phyloP scores from a whole-genome alignment of 768 basidiomycete genomes.

The Suillus subalutaceus region DNA sequence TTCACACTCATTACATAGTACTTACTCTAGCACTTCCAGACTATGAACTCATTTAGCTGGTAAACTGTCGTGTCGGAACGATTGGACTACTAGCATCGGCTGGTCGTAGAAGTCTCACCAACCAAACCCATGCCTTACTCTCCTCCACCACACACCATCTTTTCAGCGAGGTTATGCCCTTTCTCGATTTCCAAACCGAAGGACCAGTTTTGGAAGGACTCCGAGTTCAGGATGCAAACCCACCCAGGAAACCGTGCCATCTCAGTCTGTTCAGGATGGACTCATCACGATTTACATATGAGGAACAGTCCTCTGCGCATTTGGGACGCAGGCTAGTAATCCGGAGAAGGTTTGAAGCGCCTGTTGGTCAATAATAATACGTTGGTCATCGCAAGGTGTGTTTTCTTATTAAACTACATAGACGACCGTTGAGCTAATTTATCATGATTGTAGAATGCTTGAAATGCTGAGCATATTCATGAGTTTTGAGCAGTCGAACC shows the following conservation, averaged over 20 bases:
- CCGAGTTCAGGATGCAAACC: slow-evolving; percentile 14
- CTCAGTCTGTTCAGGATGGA: slow-evolving; percentile 9
- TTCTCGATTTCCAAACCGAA: slow-evolving; percentile 53
- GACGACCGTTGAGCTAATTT: neutral
- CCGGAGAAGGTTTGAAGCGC: slow-evolving; percentile 44
- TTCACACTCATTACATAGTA: no score
- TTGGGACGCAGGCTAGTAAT: slow-evolving; percentile 47
- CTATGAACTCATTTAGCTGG: neutral
- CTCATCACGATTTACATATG: slow-evolving; percentile 22
- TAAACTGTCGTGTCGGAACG: neutral
- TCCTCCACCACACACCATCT: neutral
- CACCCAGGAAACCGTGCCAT: slow-evolving; percentile 15
- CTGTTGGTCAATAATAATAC: slow-evolving; percentile 52
- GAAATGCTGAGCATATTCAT: slow-evolving; percentile 91
- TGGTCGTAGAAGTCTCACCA: neutral
- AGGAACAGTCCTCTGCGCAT: slow-evolving; percentile 31
- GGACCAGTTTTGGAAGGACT: slow-evolving; percentile 40
- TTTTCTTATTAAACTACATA: slow-evolving; percentile 2
- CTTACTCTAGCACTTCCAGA: neutral
- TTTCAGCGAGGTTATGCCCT: slow-evolving; percentile 43
- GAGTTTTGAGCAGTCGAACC: slow-evolving; percentile 83
- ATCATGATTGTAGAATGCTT: slow-evolving; percentile 55
- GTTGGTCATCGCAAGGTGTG: slow-evolving; percentile 62
- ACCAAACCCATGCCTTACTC: neutral
- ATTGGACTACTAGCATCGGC: neutral